Conservation (phyloP, 139 green algal species). For the Coccomyxa sp. region DNA sequence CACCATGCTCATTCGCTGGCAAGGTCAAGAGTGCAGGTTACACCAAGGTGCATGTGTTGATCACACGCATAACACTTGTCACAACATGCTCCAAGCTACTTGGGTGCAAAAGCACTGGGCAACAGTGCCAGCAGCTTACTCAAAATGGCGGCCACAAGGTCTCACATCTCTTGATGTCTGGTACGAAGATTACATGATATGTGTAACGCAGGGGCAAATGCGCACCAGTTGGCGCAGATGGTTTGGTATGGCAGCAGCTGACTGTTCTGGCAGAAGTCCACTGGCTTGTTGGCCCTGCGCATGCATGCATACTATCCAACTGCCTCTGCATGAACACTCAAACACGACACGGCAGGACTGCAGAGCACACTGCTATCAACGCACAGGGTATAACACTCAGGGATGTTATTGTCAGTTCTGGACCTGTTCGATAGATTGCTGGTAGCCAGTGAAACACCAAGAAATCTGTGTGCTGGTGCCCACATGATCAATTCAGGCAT, state of each 20-base stretch:
- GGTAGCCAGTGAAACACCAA: not conserved
- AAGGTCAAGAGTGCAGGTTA: not conserved
- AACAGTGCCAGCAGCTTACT: not conserved
- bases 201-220: not conserved
- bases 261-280: not conserved
- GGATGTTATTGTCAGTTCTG: no score
- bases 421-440: not conserved
- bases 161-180: no score
- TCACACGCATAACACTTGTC: no score
- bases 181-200: not conserved
- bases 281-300: not conserved
- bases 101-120: not conserved
- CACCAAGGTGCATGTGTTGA: not conserved
- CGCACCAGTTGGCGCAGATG: not conserved
- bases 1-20: not conserved
- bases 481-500: not conserved
- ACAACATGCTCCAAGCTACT: not conserved
- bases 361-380: no score
- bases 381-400: no score
- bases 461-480: not conserved
- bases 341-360: no score
- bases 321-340: not conserved
- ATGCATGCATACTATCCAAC: not conserved
- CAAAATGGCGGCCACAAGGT: no score
- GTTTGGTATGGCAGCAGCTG: not conserved